A percentile compares a stretch with the other conserved stretches of the same genome.
Evolutionary conservation across 1,284 basidiomycete genomes (phyloP).

Genomic region (Mycena sp.): DNA sequence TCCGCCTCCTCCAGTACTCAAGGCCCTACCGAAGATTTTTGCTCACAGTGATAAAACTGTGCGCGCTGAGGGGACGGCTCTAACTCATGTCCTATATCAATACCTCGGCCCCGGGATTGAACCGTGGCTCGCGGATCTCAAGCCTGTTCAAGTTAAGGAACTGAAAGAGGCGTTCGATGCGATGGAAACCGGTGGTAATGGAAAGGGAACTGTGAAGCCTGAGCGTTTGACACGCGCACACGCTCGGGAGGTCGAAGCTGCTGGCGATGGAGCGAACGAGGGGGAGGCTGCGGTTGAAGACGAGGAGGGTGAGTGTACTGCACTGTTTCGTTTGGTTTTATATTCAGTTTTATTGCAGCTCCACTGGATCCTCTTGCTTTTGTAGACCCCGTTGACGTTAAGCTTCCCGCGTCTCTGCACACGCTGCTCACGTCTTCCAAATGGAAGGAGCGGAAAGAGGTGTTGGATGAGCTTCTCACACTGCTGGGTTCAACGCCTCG

Average conservation of each 20-base stretch:
- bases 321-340: conserved; percentile 4
- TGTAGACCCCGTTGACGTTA: conserved; percentile 88
- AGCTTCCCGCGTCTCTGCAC: conserved; percentile 82
- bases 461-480: conserved; percentile 85
- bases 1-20: conserved; percentile 85
- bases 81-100: conserved; percentile 86
- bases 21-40: conserved; percentile 93
- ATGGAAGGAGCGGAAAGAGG: conserved; percentile 98
- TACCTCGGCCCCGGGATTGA: conserved; percentile 92
- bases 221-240: conserved; percentile 84
- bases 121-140: conserved; percentile 90
- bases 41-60: conserved; percentile 96
- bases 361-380: conserved; percentile 85
- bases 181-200: conserved; percentile 86
- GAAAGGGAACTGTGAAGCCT: conserved; percentile 85
- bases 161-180: conserved; percentile 90
- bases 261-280: conserved; percentile 45
- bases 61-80: conserved; percentile 88
- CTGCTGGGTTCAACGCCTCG: conserved; percentile 80
- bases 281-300: conserved; percentile 47
- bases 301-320: conserved; percentile 46
- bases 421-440: conserved; percentile 88
- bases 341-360: conserved; percentile 41
- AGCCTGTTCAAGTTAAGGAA: conserved; percentile 98
- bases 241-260: conserved; percentile 78